Percentiles rank a stretch among this genome's conserved stretches.
These are phyloP conservation scores for Lentinula lateritia DNA, from an alignment of 768 basidiomycete genomes.

Conservation along the genomic window DNA sequence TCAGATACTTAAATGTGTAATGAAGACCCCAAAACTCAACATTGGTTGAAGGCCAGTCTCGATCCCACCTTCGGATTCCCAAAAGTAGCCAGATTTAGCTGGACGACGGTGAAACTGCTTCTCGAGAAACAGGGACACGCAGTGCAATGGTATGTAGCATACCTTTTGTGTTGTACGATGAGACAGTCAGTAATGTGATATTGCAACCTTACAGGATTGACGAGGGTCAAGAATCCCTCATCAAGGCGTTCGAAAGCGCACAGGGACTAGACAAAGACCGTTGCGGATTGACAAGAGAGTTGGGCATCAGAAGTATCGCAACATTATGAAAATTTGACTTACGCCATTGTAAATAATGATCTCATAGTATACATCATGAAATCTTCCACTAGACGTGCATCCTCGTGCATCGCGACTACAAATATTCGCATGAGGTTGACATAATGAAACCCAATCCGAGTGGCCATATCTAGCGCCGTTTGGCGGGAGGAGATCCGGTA, in stretches of 20 bases:
- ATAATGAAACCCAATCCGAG: not conserved
- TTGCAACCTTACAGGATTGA: slow-evolving; percentile 55
- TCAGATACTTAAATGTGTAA: not conserved
- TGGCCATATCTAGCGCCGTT: slow-evolving; percentile 30
- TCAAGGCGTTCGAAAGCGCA: slow-evolving; percentile 68
- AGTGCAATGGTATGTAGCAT: slow-evolving; percentile 65
- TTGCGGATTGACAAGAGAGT: slow-evolving; percentile 64
- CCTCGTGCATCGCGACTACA: too few species aligned
- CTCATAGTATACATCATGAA: not conserved
- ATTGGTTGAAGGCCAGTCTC: slow-evolving; percentile 71
- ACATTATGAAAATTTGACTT: slow-evolving; percentile 44
- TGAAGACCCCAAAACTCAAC: slow-evolving; percentile 86
- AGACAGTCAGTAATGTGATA: not conserved
- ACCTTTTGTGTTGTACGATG: not conserved
- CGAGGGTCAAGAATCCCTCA: slow-evolving; percentile 71
- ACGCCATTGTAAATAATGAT: not conserved
- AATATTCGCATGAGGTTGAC: not conserved
- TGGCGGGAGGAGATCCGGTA: slow-evolving; percentile 60
- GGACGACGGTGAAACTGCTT: slow-evolving; percentile 86
- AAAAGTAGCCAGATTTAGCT: slow-evolving; percentile 86
- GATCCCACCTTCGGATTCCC: slow-evolving; percentile 93
- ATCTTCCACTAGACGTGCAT: not conserved
- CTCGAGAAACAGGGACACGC: slow-evolving; percentile 76
- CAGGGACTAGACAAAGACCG: slow-evolving; percentile 75
- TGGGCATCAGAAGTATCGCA: slow-evolving; percentile 66